Evolutionary conservation across 192 early-diverging fungal species (phyloP), one percentile per base, ranked within the genome.

Genomic region (Rhizophagus prolifer): DNA sequence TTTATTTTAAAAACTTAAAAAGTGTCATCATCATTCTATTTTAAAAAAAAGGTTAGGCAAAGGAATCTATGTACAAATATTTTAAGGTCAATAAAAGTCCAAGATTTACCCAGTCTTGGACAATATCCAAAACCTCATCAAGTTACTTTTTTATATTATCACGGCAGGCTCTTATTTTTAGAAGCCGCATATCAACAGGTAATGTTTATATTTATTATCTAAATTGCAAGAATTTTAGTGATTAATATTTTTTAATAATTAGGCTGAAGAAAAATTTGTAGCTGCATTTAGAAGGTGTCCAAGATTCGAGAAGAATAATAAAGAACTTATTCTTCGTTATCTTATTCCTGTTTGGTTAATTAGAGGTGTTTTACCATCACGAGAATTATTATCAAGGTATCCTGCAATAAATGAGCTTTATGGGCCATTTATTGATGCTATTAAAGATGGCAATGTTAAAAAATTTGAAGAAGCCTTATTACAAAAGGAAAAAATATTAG

Each of bases 41-140:
- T 31, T 76, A n/a, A 50, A 25, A 19, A 78, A 23, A 44, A 75
- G 93, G 92, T 74, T 95, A 89, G 86, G 54, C 88, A 90, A 66
- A 89, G 89, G 46, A 96, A 96, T 78, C 82, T 99, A 14, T 96
- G 95, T 70, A 88, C 85, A 38, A 98, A 91, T 75, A 90, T 98
- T 74, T 78, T 96, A 26, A 82, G 90, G 36, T 93, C 93, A 4
- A 79, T 98, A 0, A 85, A 85, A 13, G 84, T 2, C 75, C 89
- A 21, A 82, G 94, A 96, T 82, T 78, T 97, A 50, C 95, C 96
- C 3, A 66, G 79, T 0, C 75, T 98, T 16, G 85, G 88, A 6
- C n/a, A 82, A 23, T 99, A 90, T 77, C 95, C 97, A 7, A 91
- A 93, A 76, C 79, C 91, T 31, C 91, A 98, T 84, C 92, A 93